Conservation (phyloP, 768 basidiomycete genomes). For the Hygrophorus pudorinus region DNA sequence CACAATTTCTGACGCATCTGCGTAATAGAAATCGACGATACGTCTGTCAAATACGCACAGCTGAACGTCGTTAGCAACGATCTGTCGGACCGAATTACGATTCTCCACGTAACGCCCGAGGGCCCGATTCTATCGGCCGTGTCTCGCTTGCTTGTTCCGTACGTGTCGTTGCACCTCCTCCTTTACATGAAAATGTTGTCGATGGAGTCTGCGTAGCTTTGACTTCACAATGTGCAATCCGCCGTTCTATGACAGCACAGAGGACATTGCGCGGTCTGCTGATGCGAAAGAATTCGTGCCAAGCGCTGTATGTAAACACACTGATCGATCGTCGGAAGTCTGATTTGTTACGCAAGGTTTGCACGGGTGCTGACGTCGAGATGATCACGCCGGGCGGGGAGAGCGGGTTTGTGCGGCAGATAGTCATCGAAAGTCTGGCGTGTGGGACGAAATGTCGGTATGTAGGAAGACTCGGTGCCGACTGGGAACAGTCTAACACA, state of each 20-base stretch:
- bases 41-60: conserved; percentile 46
- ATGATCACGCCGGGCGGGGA: conserved; percentile 91
- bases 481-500: no score
- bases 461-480: no score
- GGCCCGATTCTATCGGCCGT: conserved; percentile 43
- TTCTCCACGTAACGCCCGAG: conserved; percentile 28
- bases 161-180: conserved; percentile 11
- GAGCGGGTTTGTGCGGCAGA: conserved; percentile 58
- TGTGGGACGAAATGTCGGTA: conserved; percentile 51
- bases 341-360: conserved; percentile 40
- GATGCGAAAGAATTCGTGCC: conserved; percentile 57
- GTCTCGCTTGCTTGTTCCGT: conserved; percentile 19
- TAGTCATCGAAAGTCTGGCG: conserved; percentile 65
- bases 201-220: conserved; percentile 26
- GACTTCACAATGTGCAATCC: conserved; percentile 95
- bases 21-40: conserved; percentile 56
- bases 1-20: not conserved
- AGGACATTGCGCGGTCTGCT: conserved; percentile 54
- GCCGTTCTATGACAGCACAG: conserved; percentile 76
- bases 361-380: conserved; percentile 79
- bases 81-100: conserved; percentile 38
- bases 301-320: conserved; percentile 47
- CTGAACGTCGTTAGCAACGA: conserved; percentile 49
- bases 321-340: not conserved
- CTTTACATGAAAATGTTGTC: not conserved